Evolutionary conservation across 768 basidiomycete species (phyloP).

Genomic region (Suillus variegatus): DNA sequence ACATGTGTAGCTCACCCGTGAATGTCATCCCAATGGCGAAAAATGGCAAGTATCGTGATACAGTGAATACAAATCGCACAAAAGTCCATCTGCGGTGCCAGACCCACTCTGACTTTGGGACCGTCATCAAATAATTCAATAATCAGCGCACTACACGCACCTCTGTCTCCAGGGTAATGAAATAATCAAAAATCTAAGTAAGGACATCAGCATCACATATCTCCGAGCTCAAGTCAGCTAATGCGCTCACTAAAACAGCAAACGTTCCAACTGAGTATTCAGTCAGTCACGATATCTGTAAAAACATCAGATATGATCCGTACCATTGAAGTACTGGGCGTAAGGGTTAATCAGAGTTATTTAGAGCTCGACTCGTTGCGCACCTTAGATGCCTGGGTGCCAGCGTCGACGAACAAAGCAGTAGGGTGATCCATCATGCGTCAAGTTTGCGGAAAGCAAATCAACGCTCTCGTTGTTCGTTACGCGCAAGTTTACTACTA

Average conservation of each 20-base stretch:
- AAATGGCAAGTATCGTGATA: slow-evolving; percentile 1
- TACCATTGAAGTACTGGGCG: background rate
- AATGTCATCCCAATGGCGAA: background rate
- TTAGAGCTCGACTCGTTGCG: background rate
- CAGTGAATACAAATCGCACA: background rate
- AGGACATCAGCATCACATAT: background rate
- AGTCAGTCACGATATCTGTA: background rate
- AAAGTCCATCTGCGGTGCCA: background rate
- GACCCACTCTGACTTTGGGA: background rate
- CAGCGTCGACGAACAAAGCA: background rate
- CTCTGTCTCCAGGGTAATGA: background rate
- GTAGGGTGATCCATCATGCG: background rate
- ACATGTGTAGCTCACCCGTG: background rate
- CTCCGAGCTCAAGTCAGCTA: background rate
- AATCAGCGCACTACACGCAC: background rate
- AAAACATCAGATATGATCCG: background rate
- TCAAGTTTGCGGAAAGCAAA: background rate
- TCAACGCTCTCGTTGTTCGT: background rate
- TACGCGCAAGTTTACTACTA: background rate
- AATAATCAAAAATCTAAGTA: background rate
- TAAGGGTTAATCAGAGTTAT: background rate
- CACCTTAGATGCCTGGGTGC: background rate
- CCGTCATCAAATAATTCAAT: background rate
- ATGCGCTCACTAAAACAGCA: background rate
- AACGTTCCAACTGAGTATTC: background rate